These are phyloP conservation scores for Thraustochytrium sp. DNA, from an alignment of 352 stramenopile genomes.

Conservation along the genomic window DNA sequence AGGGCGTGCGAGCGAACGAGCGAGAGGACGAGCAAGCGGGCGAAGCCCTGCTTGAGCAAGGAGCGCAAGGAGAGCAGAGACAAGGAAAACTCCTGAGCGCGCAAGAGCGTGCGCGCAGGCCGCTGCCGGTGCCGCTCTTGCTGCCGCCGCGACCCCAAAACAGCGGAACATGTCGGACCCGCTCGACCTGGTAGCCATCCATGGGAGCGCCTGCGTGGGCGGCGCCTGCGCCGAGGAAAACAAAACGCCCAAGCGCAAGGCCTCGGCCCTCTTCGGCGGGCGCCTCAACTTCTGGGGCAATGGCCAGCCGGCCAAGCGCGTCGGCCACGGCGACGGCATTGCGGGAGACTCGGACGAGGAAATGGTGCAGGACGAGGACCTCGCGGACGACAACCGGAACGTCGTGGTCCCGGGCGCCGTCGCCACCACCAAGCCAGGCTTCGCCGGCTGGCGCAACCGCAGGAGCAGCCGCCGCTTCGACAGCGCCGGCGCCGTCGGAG, in stretches of 20 bases:
- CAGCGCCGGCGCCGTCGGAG: neutral
- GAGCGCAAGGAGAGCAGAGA: too few species aligned
- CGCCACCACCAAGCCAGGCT: neutral
- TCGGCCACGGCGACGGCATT: neutral
- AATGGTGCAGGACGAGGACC: neutral
- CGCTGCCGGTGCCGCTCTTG: too few species aligned
- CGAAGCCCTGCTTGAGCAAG: too few species aligned
- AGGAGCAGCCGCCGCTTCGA: neutral
- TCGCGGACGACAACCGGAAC: neutral
- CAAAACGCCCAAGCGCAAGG: neutral
- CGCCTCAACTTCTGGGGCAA: neutral
- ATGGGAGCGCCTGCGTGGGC: neutral
- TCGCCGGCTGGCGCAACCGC: neutral
- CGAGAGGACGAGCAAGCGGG: too few species aligned
- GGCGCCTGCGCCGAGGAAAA: neutral
- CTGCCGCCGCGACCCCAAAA: too few species aligned
- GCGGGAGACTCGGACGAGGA: neutral
- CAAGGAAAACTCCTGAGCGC: too few species aligned
- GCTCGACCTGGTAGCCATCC: neutral
- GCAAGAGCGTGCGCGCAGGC: too few species aligned
- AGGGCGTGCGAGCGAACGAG: too few species aligned
- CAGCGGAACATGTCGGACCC: constrained; percentile 5
- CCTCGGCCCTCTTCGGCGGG: neutral
- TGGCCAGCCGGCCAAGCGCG: neutral
- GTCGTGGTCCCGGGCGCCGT: neutral